These are phyloP conservation scores for Linum usitatissimum DNA, from an alignment of 345 rosid genomes.

Conservation along the genomic window DNA sequence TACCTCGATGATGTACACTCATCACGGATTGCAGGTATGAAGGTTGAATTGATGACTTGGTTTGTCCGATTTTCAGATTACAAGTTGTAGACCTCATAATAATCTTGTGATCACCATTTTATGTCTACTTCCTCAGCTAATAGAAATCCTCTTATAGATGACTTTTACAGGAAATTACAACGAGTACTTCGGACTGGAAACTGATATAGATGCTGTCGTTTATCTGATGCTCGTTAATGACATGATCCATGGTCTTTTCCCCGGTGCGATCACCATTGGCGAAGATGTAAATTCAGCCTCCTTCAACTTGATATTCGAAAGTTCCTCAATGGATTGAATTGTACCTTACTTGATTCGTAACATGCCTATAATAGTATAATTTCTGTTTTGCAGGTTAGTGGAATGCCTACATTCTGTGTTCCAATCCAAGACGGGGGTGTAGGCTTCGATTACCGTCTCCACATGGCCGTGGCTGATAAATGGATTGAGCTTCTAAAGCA, in stretches of 20 bases:
- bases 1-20: slow-evolving; percentile 97
- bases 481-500: slow-evolving; percentile 96
- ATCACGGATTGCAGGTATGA: slow-evolving; percentile 80
- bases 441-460: slow-evolving; percentile 95
- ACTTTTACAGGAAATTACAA: slow-evolving; percentile 80
- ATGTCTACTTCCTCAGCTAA: not conserved
- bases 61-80: not conserved
- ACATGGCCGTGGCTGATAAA: slow-evolving; percentile 95
- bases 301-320: no score
- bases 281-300: slow-evolving; percentile 67
- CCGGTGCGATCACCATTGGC: slow-evolving; percentile 77
- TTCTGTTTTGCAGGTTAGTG: slow-evolving; percentile 60
- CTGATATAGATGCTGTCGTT: slow-evolving; percentile 85
- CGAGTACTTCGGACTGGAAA: slow-evolving; percentile 81
- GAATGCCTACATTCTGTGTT: slow-evolving; percentile 94
- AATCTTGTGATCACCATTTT: no score
- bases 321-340: no score
- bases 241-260: slow-evolving; percentile 85
- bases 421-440: slow-evolving; percentile 88
- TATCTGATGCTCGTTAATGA: slow-evolving; percentile 94
- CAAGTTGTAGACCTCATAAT: no score
- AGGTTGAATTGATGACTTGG: not conserved
- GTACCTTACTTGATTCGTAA: no score
- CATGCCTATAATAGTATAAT: no score
- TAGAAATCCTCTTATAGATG: slow-evolving; percentile 33